phyloP scores from a whole-genome alignment of 208 protist genomes.

The Trypanosoma lewisi region DNA sequence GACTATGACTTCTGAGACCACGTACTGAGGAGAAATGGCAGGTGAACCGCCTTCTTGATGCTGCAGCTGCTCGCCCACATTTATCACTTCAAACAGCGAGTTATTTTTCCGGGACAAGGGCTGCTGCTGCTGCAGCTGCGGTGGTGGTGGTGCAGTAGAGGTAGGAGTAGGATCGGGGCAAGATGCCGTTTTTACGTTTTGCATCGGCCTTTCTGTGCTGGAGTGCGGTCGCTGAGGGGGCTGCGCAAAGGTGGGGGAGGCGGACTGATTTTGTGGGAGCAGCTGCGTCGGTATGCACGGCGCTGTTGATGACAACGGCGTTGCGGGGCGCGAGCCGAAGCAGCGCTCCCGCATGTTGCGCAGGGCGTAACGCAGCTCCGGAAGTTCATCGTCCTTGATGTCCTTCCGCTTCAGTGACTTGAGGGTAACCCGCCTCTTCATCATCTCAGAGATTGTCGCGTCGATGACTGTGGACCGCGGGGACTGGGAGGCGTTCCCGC shows the following conservation, averaged over 20 bases:
- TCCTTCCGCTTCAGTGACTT: conserved; percentile 76
- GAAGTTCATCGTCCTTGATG: conserved; percentile 64
- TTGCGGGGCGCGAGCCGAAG: conserved; percentile 9
- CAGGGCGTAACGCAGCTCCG: conserved; percentile 45
- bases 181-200: no score
- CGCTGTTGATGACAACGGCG: conserved; percentile 33
- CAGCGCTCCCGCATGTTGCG: conserved; percentile 25
- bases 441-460: conserved; percentile 33
- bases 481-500: background rate
- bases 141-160: no score
- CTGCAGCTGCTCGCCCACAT: background rate
- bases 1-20: background rate
- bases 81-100: background rate
- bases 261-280: conserved; percentile 9
- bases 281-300: conserved; percentile 19
- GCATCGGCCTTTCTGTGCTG: background rate
- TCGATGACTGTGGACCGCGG: conserved; percentile 20
- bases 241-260: background rate
- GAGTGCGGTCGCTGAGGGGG: background rate
- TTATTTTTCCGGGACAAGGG: background rate
- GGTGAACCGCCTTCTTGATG: background rate
- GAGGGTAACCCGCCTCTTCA: conserved; percentile 62
- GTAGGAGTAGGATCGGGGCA: no score
- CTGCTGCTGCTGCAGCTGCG: background rate
- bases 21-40: background rate